Conservation (phyloP, 1,284 basidiomycete genomes). For the Abortiporus biennis region DNA sequence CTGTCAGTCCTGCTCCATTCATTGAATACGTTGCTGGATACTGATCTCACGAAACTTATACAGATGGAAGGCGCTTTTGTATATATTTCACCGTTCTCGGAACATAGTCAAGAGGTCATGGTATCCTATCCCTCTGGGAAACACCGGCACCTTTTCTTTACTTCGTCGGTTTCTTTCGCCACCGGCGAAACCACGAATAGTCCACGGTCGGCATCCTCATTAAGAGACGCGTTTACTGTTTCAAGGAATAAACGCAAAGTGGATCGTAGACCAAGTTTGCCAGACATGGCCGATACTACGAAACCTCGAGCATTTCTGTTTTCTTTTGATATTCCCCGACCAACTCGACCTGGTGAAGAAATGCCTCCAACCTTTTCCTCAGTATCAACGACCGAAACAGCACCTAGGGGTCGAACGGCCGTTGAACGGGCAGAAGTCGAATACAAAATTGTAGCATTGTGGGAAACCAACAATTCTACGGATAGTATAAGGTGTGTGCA, state of each 20-base stretch:
- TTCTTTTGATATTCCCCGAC: conserved; percentile 49
- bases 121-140: conserved; percentile 22
- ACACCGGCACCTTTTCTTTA: conserved; percentile 51
- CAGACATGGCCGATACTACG: conserved; percentile 14
- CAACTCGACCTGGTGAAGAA: conserved; percentile 45
- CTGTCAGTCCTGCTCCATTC: conserved; percentile 32
- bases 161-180: conserved; percentile 42
- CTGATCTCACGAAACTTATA: neutral
- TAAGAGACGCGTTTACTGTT: conserved; percentile 44
- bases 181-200: conserved; percentile 28
- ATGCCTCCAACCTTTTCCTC: conserved; percentile 52
- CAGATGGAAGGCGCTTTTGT: conserved; percentile 61
- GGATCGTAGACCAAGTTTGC: conserved; percentile 21
- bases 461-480: conserved; percentile 48
- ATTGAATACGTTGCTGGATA: neutral
- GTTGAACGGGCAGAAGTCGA: conserved; percentile 40
- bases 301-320: conserved; percentile 40
- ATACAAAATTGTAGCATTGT: conserved; percentile 51
- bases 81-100: conserved; percentile 32
- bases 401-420: conserved; percentile 26
- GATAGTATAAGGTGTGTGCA: conserved; percentile 44
- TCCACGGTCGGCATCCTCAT: conserved; percentile 34
- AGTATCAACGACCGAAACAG: conserved; percentile 19
- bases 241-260: conserved; percentile 28
- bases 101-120: conserved; percentile 22